These are phyloP conservation scores for Trametes sp. DNA, from an alignment of 1,284 basidiomycete genomes.

Conservation along the genomic window DNA sequence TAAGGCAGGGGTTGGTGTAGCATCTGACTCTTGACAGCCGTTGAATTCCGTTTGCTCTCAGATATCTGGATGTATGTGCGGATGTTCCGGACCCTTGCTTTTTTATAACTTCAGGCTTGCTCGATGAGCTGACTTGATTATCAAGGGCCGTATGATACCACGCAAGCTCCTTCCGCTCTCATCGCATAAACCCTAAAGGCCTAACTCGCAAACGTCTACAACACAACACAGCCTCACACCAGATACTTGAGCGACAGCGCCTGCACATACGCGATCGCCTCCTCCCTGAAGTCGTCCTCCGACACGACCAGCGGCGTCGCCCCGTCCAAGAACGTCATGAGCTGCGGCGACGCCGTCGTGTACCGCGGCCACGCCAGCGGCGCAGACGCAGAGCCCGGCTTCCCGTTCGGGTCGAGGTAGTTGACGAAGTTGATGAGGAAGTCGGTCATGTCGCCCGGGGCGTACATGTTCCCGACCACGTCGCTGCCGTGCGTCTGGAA, in stretches of 20 bases:
- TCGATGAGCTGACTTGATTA: too few relatives aligned
- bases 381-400: background rate
- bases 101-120: too few relatives aligned
- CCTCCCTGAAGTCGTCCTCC: slow-evolving; percentile 40
- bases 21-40: too few relatives aligned
- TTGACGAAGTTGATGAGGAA: slow-evolving; percentile 37
- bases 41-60: too few relatives aligned
- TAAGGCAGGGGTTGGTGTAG: too few relatives aligned
- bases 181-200: too few relatives aligned
- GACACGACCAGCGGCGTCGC: slow-evolving; percentile 34
- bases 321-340: slow-evolving; percentile 36
- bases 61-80: too few relatives aligned
- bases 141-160: too few relatives aligned
- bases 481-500: slow-evolving; percentile 32
- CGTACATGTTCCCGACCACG: slow-evolving; percentile 26
- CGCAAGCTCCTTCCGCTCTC: too few relatives aligned
- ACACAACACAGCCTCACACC: background rate
- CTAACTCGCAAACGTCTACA: too few relatives aligned
- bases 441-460: slow-evolving; percentile 22
- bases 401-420: slow-evolving; percentile 37
- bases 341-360: slow-evolving; percentile 17
- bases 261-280: slow-evolving; percentile 48
- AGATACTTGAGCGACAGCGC: slow-evolving; percentile 34
- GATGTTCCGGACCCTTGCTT: too few relatives aligned
- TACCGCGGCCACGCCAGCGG: slow-evolving; percentile 32